phyloP scores from a whole-genome alignment of 495 filamentous ascomycete genomes.

The Tricharina praecox region DNA sequence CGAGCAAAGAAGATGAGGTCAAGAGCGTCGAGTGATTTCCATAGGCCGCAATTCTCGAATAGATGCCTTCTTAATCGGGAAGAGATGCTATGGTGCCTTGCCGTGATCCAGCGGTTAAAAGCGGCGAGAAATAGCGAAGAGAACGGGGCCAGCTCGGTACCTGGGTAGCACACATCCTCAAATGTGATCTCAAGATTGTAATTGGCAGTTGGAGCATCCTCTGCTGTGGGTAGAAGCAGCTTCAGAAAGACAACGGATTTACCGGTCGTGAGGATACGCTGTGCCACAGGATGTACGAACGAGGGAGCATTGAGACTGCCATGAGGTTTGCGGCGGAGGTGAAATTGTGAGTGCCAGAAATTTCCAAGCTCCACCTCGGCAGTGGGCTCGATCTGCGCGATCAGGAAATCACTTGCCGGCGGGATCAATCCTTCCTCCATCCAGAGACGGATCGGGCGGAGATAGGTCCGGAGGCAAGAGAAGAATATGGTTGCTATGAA shows the following conservation, averaged over 20 bases:
- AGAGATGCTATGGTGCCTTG: constrained; percentile 51
- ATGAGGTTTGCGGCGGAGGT: constrained; percentile 38
- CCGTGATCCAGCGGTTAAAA: constrained; percentile 55
- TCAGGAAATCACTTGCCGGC: constrained; percentile 50
- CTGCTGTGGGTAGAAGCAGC: constrained; percentile 32
- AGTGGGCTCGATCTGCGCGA: constrained; percentile 35
- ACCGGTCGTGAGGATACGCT: constrained; percentile 65
- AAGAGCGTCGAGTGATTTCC: constrained; percentile 47
- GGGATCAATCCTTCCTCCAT: constrained; percentile 63
- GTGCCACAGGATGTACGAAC: constrained; percentile 51
- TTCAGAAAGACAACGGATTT: constrained; percentile 75
- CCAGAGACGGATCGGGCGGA: constrained; percentile 64
- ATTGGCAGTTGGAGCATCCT: not conserved
- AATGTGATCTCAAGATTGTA: constrained; percentile 31
- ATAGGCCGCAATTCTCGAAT: constrained; percentile 51
- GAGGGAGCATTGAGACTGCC: constrained; percentile 46
- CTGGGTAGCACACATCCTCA: constrained; percentile 35
- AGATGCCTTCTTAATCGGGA: constrained; percentile 46
- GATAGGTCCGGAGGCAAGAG: constrained; percentile 65
- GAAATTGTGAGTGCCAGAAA: constrained; percentile 63
- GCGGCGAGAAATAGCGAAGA: constrained; percentile 50
- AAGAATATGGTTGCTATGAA: constrained; percentile 56
- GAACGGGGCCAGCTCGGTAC: constrained; percentile 47
- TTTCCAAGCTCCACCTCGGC: constrained; percentile 42
- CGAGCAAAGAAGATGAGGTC: constrained; percentile 55